phyloP scores from a whole-genome alignment of 352 stramenopile species.

The Plasmopara halstedii region DNA sequence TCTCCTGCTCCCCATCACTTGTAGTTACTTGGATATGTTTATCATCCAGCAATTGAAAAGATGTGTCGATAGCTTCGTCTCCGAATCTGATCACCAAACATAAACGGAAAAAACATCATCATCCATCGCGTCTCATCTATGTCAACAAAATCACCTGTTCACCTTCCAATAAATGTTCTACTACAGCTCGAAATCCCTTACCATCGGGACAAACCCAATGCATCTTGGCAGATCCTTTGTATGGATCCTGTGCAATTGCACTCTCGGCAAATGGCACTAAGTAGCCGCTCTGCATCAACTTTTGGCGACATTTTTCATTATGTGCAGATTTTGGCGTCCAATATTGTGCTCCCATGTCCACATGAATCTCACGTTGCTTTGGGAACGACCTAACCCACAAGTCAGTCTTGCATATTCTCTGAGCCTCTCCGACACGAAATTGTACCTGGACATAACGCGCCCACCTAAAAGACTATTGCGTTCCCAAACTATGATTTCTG shows the following conservation, averaged over 20 bases:
- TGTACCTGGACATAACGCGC: conserved; percentile 56
- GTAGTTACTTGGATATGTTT: conserved; percentile 40
- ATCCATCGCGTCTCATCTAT: not conserved
- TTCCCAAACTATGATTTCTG: conserved; percentile 56
- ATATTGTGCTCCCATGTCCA: conserved; percentile 68
- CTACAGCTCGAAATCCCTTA: conserved; percentile 47
- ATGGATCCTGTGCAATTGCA: conserved; percentile 42
- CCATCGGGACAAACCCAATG: conserved; percentile 34
- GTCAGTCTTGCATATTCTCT: not conserved
- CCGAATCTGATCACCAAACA: conserved; percentile 21
- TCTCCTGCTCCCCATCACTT: conserved; percentile 31
- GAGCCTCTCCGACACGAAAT: not conserved
- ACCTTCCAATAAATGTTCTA: conserved; percentile 47
- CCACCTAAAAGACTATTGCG: conserved; percentile 61
- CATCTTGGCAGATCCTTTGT: conserved; percentile 18
- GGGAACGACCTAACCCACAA: conserved; percentile 34
- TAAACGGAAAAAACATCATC: not conserved
- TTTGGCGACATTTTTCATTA: conserved; percentile 44
- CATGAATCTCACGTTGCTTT: conserved; percentile 44
- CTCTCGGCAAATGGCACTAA: conserved; percentile 40
- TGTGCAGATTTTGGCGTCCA: conserved; percentile 37
- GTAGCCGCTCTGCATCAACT: conserved; percentile 24
- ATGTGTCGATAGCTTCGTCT: conserved; percentile 29
- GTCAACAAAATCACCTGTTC: not conserved
- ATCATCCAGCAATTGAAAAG: conserved; percentile 45